A percentile compares a stretch with the other conserved stretches of the same genome.
Evolutionary conservation across 1,139 yeast species (phyloP).

Genomic region (Taphrina deformans): DNA sequence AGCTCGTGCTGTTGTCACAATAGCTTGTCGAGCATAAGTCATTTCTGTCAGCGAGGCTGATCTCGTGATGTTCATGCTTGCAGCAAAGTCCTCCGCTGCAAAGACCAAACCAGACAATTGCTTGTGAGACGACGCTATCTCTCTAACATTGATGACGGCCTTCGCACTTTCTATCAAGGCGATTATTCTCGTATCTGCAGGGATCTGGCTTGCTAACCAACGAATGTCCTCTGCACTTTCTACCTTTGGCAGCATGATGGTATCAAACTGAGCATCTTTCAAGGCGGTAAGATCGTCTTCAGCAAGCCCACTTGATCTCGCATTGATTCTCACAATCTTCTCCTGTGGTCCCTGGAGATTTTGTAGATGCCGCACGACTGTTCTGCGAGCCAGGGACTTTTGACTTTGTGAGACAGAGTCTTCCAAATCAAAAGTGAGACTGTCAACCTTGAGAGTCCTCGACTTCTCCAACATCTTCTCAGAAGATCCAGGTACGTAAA

Average conservation of each 20-base stretch:
- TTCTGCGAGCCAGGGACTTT: slow-evolving; percentile 2
- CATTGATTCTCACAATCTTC: slow-evolving; percentile 18
- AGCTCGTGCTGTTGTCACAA: slow-evolving; percentile 26
- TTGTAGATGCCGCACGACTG: slow-evolving; percentile 5
- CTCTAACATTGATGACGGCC: slow-evolving; percentile 17
- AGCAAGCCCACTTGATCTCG: slow-evolving; percentile 18
- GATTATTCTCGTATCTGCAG: slow-evolving; percentile 8
- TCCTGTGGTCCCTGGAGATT: slow-evolving; percentile 13
- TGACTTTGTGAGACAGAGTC: slow-evolving; percentile 15
- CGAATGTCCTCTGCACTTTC: slow-evolving; percentile 25
- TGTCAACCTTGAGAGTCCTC: slow-evolving; percentile 10
- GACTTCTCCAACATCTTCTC: slow-evolving; percentile 29
- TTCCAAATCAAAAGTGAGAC: slow-evolving; percentile 23
- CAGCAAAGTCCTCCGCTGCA: slow-evolving; percentile 33
- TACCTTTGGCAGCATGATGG: slow-evolving; percentile 29
- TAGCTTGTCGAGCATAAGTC: slow-evolving; percentile 29
- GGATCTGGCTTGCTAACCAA: slow-evolving; percentile 18
- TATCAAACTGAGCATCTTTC: neutral
- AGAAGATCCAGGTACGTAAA: slow-evolving; percentile 32
- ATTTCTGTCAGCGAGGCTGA: slow-evolving; percentile 13
- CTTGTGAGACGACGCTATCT: slow-evolving; percentile 18
- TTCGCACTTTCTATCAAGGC: slow-evolving; percentile 34
- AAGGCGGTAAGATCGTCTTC: slow-evolving; percentile 14
- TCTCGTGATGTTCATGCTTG: slow-evolving; percentile 28
- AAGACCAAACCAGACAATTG: slow-evolving; percentile 23